Conservation (phyloP, 2,329 filamentous ascomycete species). For the Aureobasidium leucospermi region DNA sequence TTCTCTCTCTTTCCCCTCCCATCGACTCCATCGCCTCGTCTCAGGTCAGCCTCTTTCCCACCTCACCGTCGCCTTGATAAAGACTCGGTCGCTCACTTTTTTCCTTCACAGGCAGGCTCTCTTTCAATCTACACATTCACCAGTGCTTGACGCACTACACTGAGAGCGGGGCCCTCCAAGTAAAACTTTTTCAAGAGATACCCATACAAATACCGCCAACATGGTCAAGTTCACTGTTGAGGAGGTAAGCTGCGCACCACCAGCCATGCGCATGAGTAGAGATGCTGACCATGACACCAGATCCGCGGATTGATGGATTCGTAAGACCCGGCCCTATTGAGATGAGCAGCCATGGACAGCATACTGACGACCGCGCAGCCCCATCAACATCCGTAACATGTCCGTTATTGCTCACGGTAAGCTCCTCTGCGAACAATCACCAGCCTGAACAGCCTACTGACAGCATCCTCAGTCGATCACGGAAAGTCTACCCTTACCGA, state of each 20-base stretch:
- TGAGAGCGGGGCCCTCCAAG: constrained; percentile 22
- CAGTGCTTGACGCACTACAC: constrained; percentile 18
- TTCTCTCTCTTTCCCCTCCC: constrained; percentile 8
- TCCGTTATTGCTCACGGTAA: constrained; percentile 97
- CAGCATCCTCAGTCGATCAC: constrained; percentile 69
- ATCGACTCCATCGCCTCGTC: constrained; percentile 12
- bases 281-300: constrained; percentile 32
- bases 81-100: constrained; percentile 4
- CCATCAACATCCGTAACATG: constrained; percentile 81
- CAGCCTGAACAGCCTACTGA: constrained; percentile 1
- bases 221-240: constrained; percentile 99
- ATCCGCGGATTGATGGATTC: constrained; percentile 68
- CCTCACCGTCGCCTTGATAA: not conserved
- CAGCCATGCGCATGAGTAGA: not conserved
- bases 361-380: constrained; percentile 41
- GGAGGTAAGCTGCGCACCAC: constrained; percentile 46
- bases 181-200: constrained; percentile 21
- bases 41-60: constrained; percentile 9
- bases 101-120: constrained; percentile 22
- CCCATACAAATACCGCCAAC: constrained; percentile 65
- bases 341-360: not conserved
- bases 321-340: not conserved
- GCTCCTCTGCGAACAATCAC: constrained; percentile 18
- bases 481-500: constrained; percentile 99
- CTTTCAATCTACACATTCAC: constrained; percentile 12